Evolutionary conservation across 257 asterid species (phyloP).

Genomic region (Nicotiana knightiana): DNA sequence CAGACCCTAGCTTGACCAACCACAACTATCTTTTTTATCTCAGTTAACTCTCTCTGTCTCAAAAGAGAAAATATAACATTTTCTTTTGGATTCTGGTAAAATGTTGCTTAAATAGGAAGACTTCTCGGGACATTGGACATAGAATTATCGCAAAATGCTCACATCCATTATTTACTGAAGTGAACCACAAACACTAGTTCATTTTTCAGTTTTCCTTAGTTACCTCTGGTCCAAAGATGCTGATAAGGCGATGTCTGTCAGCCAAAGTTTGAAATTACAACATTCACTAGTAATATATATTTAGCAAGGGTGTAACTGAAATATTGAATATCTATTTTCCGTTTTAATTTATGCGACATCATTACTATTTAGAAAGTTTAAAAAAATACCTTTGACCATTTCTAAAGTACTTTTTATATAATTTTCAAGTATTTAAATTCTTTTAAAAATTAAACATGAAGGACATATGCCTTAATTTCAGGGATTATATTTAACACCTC

Average conservation of each 20-base stretch:
- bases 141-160: neutral
- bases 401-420: no score
- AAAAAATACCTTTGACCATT: no score
- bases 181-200: neutral
- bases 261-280: neutral
- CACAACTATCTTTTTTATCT: neutral
- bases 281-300: neutral
- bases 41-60: neutral
- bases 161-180: neutral
- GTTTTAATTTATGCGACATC: neutral
- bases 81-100: neutral
- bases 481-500: no score
- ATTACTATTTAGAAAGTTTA: no score
- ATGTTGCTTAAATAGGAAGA: neutral
- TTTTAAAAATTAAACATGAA: no score
- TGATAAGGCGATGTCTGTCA: neutral
- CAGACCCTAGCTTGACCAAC: slow-evolving; percentile 17
- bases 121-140: neutral
- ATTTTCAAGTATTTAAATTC: no score
- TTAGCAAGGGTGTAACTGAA: no score
- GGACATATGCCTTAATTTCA: no score
- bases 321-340: no score
- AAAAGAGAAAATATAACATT: neutral
- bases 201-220: neutral
- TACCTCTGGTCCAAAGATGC: neutral